Percentiles rank a stretch among this genome's conserved stretches.
These are phyloP conservation scores for Cercis canadensis DNA, from an alignment of 306 rosid genomes.

Conservation along the genomic window DNA sequence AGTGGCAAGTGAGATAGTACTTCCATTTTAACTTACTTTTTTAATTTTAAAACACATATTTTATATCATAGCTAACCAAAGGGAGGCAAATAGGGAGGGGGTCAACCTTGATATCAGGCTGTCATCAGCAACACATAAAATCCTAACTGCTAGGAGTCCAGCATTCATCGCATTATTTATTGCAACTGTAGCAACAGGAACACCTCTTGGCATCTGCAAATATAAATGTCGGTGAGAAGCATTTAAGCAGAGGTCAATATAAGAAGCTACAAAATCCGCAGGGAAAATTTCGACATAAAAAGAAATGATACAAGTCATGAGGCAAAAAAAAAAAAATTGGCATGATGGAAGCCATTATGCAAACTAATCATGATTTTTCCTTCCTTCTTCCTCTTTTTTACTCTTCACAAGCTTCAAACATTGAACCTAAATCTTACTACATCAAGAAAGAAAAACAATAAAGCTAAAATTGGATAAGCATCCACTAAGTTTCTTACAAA, in stretches of 20 bases:
- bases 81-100: slow-evolving; percentile 15
- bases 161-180: slow-evolving; percentile 86
- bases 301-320: background rate
- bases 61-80: background rate
- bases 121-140: slow-evolving; percentile 51
- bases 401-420: too few relatives aligned
- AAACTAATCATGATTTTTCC: too few relatives aligned
- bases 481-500: too few relatives aligned
- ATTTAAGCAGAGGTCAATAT: background rate
- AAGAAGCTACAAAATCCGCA: background rate
- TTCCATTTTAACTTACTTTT: background rate
- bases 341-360: background rate
- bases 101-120: slow-evolving; percentile 64
- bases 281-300: background rate
- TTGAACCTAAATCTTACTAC: too few relatives aligned
- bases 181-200: slow-evolving; percentile 89
- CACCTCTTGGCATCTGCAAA: slow-evolving; percentile 87
- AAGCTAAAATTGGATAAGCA: too few relatives aligned
- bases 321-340: too few relatives aligned
- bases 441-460: too few relatives aligned
- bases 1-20: background rate
- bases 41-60: background rate
- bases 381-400: too few relatives aligned
- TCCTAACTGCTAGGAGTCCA: slow-evolving; percentile 72
- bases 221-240: background rate